phyloP scores from a whole-genome alignment of 208 protist species.

The Trypanosoma rangeli region DNA sequence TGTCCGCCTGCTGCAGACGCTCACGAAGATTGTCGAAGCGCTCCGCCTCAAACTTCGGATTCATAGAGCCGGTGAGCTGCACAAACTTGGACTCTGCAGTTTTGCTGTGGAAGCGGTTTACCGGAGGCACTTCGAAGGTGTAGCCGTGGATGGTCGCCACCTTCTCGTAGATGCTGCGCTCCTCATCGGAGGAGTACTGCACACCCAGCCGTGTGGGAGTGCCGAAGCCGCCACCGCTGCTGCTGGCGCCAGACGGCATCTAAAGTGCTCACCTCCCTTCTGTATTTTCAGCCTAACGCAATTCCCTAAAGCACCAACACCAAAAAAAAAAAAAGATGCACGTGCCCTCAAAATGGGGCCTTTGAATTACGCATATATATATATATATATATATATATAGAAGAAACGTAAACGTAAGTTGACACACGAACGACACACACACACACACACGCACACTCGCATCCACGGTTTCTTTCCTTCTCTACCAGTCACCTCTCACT shows the following conservation, averaged over 20 bases:
- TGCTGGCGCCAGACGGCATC: not conserved
- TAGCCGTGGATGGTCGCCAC: conserved; percentile 67
- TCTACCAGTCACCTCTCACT: too few species aligned
- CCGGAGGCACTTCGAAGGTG: conserved; percentile 79
- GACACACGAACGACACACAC: too few species aligned
- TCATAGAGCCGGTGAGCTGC: conserved; percentile 62
- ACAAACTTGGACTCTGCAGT: conserved; percentile 72
- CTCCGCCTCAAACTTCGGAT: conserved; percentile 76
- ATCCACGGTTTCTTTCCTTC: too few species aligned
- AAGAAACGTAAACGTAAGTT: too few species aligned
- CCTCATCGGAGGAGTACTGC: conserved; percentile 72
- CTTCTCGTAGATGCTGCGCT: conserved; percentile 72
- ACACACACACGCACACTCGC: not conserved
- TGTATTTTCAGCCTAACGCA: not conserved
- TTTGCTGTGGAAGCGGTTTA: conserved; percentile 82
- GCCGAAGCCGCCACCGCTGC: conserved; percentile 16
- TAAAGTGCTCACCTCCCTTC: not conserved
- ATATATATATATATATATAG: conserved; percentile 15
- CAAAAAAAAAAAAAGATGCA: not conserved
- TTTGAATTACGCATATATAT: not conserved
- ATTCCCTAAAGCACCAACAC: not conserved
- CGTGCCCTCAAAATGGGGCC: too few species aligned
- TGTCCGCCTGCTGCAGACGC: conserved; percentile 64
- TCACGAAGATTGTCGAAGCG: conserved; percentile 79
- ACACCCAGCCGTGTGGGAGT: conserved; percentile 72